Evolutionary conservation across 495 filamentous ascomycete genomes (phyloP), one percentile per base, ranked within the genome.

Genomic region (Cetradonia linearis): DNA sequence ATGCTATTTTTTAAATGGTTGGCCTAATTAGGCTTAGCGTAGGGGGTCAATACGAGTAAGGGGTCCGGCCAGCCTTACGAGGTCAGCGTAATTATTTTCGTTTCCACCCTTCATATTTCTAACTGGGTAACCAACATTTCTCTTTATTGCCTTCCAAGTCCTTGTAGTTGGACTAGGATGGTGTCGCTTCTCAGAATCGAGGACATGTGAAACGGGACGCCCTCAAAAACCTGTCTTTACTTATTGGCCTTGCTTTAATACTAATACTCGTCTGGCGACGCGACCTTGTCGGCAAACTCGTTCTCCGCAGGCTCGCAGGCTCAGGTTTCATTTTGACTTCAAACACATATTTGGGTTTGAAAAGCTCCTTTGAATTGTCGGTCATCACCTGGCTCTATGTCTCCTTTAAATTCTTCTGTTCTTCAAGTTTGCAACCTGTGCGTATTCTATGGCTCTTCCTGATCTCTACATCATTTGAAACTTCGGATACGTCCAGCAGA

Each of bases 261-360:
- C 20, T 20, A 13, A 20, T n/a, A n/a, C 31, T 31, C 30, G 50
- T 31, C 10, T 31, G 50, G 30, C 30, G 30, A 54, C 50, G 50
- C 50, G 50, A 53, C 50, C 18, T 36, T 20, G 18, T 33, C 50
- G 50, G 30, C 50, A 34, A 34, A 54, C 50, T 28, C 50, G 50
- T 54, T 34, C 18, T 33, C n/a, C 50, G 50, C 49, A 53, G 8
- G 14, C 18, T n/a, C 42, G n/a, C n/a, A n/a, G 23, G 42, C 18
- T 31, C 10, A 31, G 28, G 11, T 23, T 54, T 36, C 50, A 14
- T 33, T 9, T 14, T 33, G n/a, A 13, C 13, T 31, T 54, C 30
- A 54, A 34, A 54, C 30, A 36, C 30, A 36, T 36, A 18, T 31
- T 1, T 23, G n/a, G 13, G 25, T 31, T 20, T 31, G 20, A 14